Conservation (phyloP, 768 basidiomycete genomes). For the Mycena epipterygia region DNA sequence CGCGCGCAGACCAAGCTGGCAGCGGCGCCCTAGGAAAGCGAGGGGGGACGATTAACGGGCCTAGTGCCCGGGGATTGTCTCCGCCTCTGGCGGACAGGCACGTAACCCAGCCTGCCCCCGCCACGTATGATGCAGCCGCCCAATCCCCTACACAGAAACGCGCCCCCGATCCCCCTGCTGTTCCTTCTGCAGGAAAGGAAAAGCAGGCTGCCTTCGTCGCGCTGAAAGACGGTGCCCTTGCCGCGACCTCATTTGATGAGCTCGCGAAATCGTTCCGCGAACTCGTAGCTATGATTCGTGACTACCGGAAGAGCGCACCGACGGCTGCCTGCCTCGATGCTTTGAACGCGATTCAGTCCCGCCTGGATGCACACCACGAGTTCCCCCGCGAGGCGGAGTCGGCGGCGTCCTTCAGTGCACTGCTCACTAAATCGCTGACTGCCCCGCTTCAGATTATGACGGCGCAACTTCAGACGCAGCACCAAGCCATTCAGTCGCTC, state of each 20-base stretch:
- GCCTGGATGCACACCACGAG: background rate
- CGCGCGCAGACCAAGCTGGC: too few species aligned
- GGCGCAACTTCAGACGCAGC: background rate
- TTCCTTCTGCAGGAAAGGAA: background rate
- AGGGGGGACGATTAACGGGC: slow-evolving; percentile 7
- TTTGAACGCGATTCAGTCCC: background rate
- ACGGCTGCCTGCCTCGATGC: background rate
- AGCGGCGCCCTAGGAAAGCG: slow-evolving; percentile 12
- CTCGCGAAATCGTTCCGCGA: background rate
- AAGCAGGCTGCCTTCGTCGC: background rate
- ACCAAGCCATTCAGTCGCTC: background rate
- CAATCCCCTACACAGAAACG: background rate
- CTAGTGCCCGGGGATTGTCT: slow-evolving; percentile 4
- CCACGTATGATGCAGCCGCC: background rate
- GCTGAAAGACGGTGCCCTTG: background rate
- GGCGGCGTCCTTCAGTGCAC: background rate
- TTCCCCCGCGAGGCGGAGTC: background rate
- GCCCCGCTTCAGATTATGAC: background rate
- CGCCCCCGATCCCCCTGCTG: too few species aligned
- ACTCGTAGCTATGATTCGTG: background rate
- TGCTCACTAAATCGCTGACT: background rate
- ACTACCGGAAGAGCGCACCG: background rate
- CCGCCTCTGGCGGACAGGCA: slow-evolving; percentile 18
- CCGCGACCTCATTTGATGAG: background rate
- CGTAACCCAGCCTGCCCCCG: background rate